Evolutionary conservation across 1,284 basidiomycete genomes (phyloP), one percentile per base, ranked within the genome.

Genomic region (Trametes sp.): DNA sequence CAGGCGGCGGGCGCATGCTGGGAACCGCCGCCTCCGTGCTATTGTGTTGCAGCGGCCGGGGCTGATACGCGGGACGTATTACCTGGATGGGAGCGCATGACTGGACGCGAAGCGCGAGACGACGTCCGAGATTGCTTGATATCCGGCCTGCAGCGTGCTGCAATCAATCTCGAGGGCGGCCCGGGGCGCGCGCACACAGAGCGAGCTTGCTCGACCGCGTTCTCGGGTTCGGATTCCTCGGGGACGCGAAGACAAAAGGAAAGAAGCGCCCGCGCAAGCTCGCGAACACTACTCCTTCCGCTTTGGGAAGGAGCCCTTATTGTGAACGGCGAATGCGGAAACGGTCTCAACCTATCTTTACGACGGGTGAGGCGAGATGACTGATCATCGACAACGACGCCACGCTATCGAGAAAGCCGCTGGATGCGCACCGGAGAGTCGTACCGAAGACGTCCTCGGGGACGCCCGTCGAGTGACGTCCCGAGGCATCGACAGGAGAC

Each of bases 241-340:
- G 21, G 19, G 52, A 53, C 48, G 61, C 28, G 28, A 49, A 49
- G 29, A 57, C 64, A 62, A 67, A 67, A 66, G 64, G 33, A 42
- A 61, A 62, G 35, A 62, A 52, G 51, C 65, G 65, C 65, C 55
- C 62, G 44, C 35, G 23, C 26, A 24, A 10, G 28, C 35, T 41
- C 36, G 56, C 54, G 62, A 66, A 66, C 55, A 63, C 65, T 63
- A 61, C 57, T 42, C 57, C 51, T 64, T 46, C 65, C 65, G 14
- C 26, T 55, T 60, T 16, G 10, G 65, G 62, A 52, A 64, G n/a
- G 54, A 31, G 36, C 38, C 56, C 52, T 62, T 62, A 64, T 67
- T 67, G 66, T 64, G 51, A 59, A 57, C 19, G 44, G 8, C 21
- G 28, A 55, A 48, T 6, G 52, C 21, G 53, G 56, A 61, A 61